Evolutionary conservation across 768 basidiomycete genomes (phyloP), one percentile per base, ranked within the genome.

Genomic region (Gymnopilus dilepis): DNA sequence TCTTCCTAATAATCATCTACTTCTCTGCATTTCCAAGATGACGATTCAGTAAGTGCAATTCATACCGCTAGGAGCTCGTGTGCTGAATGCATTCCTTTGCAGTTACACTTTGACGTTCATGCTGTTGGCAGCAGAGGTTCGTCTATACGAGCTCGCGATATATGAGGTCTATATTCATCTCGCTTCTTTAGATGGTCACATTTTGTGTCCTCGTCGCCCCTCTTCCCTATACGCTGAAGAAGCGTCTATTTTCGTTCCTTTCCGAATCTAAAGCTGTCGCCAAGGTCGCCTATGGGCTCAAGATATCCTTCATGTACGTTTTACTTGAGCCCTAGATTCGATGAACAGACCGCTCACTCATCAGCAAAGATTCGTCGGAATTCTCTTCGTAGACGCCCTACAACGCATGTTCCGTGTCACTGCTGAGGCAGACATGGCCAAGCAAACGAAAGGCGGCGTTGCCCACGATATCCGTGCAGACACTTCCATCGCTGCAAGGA

Each of bases 271-370:
- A 82, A 58, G 72, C 89, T 60, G 78, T 95, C 56, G 94, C 92
- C 19, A 96, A 95, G 69, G 66, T 97, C 60, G 92, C 94, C 6
- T 97, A 97, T 72, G 95, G 81, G 21, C 82, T 97, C 70, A 97
- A 97, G 74, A 97, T 97, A 62, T 89, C 93, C 8, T 97, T 97
- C 82, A 95, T 97, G 92, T 92, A 59, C 45, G 86, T 75, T 53
- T 70, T 74, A 21, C 37, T 53, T 37, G 34, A 59, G 22, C 50
- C n/a, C n/a, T n/a, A n/a, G n/a, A n/a, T n/a, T 60, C n/a, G 8
- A 13, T 34, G 47, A 7, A 28, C 11, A 4, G 65, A 30, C 9
- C 40, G 7, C 45, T 21, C 48, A 53, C 30, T 17, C 48, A 12
- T 31, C 15, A n/a, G 19, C 24, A 2, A 56, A 89, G 92, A 64